Conservation (phyloP, 2,329 filamentous ascomycete genomes). For the Fusarium sacchari region DNA sequence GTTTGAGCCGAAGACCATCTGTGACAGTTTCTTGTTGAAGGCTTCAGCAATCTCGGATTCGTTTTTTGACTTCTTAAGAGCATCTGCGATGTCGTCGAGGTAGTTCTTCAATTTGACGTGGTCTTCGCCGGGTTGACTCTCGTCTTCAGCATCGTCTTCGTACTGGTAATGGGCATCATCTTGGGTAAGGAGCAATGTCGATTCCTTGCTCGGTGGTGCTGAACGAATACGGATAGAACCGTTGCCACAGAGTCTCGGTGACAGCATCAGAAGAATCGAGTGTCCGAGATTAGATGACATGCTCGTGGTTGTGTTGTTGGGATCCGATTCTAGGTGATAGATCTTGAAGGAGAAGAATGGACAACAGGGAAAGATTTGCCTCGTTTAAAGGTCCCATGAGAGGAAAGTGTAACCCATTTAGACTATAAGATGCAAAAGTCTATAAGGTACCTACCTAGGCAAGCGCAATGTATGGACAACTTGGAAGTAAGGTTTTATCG, state of each 20-base stretch:
- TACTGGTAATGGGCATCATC: background rate
- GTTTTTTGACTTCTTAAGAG: background rate
- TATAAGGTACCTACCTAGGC: accelerated
- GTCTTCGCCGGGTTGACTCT: background rate
- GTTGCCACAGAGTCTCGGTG: accelerated
- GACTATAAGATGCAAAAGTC: background rate
- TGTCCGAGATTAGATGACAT: background rate
- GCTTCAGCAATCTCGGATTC: accelerated
- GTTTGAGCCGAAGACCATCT: background rate
- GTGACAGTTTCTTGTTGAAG: background rate
- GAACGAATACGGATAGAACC: background rate
- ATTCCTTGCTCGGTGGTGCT: background rate
- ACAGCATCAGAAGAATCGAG: background rate
- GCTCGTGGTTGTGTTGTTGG: background rate
- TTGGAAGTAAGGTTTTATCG: accelerated
- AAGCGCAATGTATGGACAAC: accelerated
- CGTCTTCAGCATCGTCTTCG: background rate
- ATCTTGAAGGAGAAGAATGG: background rate
- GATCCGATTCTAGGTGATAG: accelerated
- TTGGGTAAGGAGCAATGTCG: background rate
- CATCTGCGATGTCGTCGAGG: background rate
- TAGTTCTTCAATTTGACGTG: background rate
- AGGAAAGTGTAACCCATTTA: background rate
- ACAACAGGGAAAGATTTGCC: background rate
- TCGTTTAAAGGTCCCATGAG: background rate